A percentile compares a stretch with the other conserved stretches of the same genome.
phyloP scores from a whole-genome alignment of 1,284 basidiomycete genomes.

The Coniferiporia weirii region DNA sequence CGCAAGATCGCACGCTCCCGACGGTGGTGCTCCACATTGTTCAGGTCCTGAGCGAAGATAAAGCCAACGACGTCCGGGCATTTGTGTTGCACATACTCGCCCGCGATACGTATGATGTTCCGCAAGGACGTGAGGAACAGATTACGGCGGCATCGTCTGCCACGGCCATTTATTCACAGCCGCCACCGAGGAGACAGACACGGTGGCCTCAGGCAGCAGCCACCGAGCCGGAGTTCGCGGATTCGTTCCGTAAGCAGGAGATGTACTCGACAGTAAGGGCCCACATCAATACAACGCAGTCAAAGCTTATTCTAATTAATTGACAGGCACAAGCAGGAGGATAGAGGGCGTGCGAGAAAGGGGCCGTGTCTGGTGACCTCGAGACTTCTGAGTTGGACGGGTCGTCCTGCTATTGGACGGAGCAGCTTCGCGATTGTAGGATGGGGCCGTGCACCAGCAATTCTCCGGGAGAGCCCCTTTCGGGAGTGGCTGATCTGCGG shows the following conservation, averaged over 20 bases:
- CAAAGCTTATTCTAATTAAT: background rate
- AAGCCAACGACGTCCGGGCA: slow-evolving; percentile 44
- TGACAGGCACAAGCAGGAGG: background rate
- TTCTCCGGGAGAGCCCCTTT: background rate
- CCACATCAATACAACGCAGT: background rate
- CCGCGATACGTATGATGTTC: slow-evolving; percentile 15
- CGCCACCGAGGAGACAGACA: slow-evolving; percentile 24
- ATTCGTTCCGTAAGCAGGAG: background rate
- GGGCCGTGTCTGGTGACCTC: background rate
- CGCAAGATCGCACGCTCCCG: slow-evolving; percentile 14
- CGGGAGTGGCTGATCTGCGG: background rate
- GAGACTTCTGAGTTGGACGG: background rate
- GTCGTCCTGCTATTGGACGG: background rate
- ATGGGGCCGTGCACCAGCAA: background rate
- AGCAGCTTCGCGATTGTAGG: too few species aligned
- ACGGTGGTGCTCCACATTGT: slow-evolving; percentile 33
- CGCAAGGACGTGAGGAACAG: slow-evolving; percentile 20
- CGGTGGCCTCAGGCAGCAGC: background rate
- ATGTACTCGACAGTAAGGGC: background rate
- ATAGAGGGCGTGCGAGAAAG: background rate
- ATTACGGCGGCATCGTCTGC: slow-evolving; percentile 7
- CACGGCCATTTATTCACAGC: slow-evolving; percentile 30
- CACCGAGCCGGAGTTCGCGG: slow-evolving; percentile 1
- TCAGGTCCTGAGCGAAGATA: slow-evolving; percentile 40
- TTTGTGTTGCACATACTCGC: slow-evolving; percentile 29